phyloP scores from a whole-genome alignment of 192 early-diverging fungal species.

The Dimargaris cristalligena region DNA sequence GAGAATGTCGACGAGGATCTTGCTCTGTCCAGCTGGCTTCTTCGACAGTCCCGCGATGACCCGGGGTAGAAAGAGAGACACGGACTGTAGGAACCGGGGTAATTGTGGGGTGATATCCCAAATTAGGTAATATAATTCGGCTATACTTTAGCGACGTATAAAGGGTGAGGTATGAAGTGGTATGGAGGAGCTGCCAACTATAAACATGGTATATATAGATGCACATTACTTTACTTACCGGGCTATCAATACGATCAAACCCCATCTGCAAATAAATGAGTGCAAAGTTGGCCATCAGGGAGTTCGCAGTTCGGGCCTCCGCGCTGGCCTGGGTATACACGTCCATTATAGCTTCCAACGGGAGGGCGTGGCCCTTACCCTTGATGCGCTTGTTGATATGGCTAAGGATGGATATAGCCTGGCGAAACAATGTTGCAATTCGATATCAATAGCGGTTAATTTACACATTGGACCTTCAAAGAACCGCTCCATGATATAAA shows the following conservation, averaged over 20 bases:
- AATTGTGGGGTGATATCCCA: no score
- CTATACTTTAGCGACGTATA: no score
- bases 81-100: no score
- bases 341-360: conserved; percentile 39
- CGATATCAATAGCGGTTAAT: no score
- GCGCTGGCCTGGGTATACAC: conserved; percentile 22
- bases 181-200: no score
- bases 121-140: no score
- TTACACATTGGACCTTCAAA: no score
- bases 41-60: not conserved
- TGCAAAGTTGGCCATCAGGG: conserved; percentile 57
- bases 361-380: conserved; percentile 31
- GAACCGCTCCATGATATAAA: no score
- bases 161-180: no score
- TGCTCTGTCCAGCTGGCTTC: not conserved
- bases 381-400: conserved; percentile 80
- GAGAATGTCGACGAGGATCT: not conserved
- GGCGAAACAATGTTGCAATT: no score
- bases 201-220: no score
- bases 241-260: conserved; percentile 26
- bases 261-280: conserved; percentile 80
- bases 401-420: conserved; percentile 57
- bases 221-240: conserved; percentile 16
- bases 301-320: conserved; percentile 13
- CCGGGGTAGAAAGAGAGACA: not conserved